Base-by-base conservation (phyloP, 2,329 filamentous ascomycete species). In the Xylaria arbuscula region DNA sequence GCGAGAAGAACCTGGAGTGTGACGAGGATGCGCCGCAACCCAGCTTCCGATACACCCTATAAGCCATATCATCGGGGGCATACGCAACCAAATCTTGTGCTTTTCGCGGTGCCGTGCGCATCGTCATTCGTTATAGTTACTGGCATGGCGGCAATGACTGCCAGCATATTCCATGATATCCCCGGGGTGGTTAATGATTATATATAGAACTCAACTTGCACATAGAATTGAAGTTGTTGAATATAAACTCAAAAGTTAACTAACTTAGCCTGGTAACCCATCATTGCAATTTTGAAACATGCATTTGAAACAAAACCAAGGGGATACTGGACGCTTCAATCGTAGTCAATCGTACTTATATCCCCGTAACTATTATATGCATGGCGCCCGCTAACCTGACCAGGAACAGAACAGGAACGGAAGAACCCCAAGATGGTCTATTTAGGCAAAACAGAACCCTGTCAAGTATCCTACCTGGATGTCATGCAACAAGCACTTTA, bases 1-100 rank as follows among this genome's bases (percentile, higher is more conserved):
- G 85, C 50, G 84, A 87, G 78, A 83, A 81, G 76, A 75, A 84
- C 67, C 76, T 88, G 17, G 87, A 88, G 77, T 77, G 79, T 34
- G 78, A 83, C 59, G 82, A 86, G 77, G 81, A 82, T 58, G 77
- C 78, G 40, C 80, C 75, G 48, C 79, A 80, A 62, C 75, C 78
- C 17, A 78, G 75, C 9, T 83, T 81, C 75, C 76, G 81, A 11
- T 82, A 83, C 66, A 83, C 81, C 2, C 79, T 79, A 53, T 82
- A 76, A 72, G 22, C 38, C 17, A 3, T 13, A n/a, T 50, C 7
- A 22, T 15, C 45, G 58, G 10, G 42, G 8, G 22, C n/a, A 13
- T 19, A 11, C n/a, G 6, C 9, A 42, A 19, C 11, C 10, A 3
- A n/a, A 38, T 45, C 42, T 57, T 15, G 22, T 32, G 19, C 50